Conservation (phyloP, 306 rosid species). For the Medicago arabica region DNA sequence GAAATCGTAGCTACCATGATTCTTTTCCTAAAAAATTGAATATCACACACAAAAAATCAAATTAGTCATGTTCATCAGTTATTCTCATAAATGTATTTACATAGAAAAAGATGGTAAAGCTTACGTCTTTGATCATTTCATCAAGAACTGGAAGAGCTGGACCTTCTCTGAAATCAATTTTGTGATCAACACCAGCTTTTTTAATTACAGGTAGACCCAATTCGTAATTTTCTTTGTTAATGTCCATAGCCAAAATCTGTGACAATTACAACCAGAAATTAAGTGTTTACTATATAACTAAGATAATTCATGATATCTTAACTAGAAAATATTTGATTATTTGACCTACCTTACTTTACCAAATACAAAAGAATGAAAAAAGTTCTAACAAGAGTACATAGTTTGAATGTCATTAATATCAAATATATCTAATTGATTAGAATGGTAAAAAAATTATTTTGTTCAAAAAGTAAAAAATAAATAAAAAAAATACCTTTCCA, state of each 20-base stretch:
- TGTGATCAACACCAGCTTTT: slow-evolving; percentile 88
- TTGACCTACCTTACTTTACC: neutral
- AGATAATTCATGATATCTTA: neutral
- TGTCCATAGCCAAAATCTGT: slow-evolving; percentile 94
- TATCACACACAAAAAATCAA: neutral
- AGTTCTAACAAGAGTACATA: neutral
- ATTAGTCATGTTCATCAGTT: neutral
- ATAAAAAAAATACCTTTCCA: slow-evolving; percentile 68
- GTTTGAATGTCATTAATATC: neutral
- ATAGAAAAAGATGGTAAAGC: neutral
- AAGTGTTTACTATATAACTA: neutral
- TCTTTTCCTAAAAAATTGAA: slow-evolving; percentile 56
- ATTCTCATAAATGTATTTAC: neutral
- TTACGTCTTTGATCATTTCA: slow-evolving; percentile 69
- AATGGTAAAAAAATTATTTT: neutral
- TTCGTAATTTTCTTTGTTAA: slow-evolving; percentile 86
- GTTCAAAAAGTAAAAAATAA: neutral
- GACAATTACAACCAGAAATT: slow-evolving; percentile 13
- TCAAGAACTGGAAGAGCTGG: slow-evolving; percentile 97
- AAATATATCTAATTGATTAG: neutral
- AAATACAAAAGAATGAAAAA: neutral
- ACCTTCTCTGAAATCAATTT: slow-evolving; percentile 92
- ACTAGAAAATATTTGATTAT: neutral
- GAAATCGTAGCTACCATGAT: slow-evolving; percentile 77
- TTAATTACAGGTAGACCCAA: slow-evolving; percentile 76